Percentiles rank a stretch among this genome's conserved stretches.
Conservation (phyloP, 352 stramenopile species). For the Phytophthora colocasiae region DNA sequence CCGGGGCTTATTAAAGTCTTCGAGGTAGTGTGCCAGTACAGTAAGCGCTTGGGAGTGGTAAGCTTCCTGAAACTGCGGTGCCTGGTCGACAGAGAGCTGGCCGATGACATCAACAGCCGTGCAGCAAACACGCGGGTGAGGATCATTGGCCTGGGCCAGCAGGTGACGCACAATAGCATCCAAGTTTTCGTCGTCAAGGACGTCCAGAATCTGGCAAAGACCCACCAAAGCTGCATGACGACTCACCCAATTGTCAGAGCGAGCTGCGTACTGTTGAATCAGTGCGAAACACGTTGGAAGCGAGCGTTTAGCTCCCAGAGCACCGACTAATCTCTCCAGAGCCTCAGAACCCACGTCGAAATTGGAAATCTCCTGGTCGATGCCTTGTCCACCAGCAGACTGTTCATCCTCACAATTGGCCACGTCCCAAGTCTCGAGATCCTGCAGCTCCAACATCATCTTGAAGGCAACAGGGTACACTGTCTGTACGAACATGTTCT, state of each 20-base stretch:
- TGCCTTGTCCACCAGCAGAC: slow-evolving; percentile 42
- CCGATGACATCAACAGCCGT: slow-evolving; percentile 87
- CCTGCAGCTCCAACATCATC: slow-evolving; percentile 86
- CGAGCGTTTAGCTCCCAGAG: slow-evolving; percentile 73
- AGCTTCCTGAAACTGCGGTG: slow-evolving; percentile 76
- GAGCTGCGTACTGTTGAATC: slow-evolving; percentile 77
- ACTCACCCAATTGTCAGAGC: slow-evolving; percentile 72
- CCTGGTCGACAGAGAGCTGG: slow-evolving; percentile 82
- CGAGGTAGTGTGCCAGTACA: slow-evolving; percentile 70
- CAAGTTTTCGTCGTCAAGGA: slow-evolving; percentile 67
- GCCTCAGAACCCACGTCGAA: slow-evolving; percentile 89
- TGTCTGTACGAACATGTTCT: slow-evolving; percentile 76
- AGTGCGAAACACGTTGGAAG: slow-evolving; percentile 79
- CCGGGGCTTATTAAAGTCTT: slow-evolving; percentile 63
- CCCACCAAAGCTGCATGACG: slow-evolving; percentile 82
- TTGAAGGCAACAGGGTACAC: slow-evolving; percentile 85
- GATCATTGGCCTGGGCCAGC: slow-evolving; percentile 70
- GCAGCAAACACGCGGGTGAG: slow-evolving; percentile 81
- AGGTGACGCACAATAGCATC: slow-evolving; percentile 78
- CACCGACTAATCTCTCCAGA: slow-evolving; percentile 71
- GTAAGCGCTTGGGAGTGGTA: slow-evolving; percentile 76
- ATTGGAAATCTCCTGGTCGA: slow-evolving; percentile 83
- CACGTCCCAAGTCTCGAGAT: slow-evolving; percentile 77
- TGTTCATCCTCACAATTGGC: slow-evolving; percentile 74
- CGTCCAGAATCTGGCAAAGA: slow-evolving; percentile 84